A percentile compares a stretch with the other conserved stretches of the same genome.
These are phyloP conservation scores for Stagonosporopsis vannaccii DNA, from an alignment of 2,329 filamentous ascomycete genomes.

Conservation along the genomic window DNA sequence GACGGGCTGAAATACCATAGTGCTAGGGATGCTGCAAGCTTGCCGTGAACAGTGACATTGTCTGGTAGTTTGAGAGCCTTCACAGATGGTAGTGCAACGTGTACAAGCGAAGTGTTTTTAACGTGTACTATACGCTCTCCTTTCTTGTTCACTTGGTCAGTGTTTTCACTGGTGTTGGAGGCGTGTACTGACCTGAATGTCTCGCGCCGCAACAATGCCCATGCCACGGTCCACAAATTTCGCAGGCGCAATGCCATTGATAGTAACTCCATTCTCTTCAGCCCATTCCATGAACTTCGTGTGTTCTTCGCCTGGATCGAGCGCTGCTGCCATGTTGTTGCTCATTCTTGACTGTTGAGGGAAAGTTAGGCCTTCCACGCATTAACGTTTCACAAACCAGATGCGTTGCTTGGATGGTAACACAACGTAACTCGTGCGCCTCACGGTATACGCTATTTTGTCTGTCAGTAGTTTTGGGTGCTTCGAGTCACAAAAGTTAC, in stretches of 20 bases:
- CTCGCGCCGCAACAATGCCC: slow-evolving; percentile 75
- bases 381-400: neutral
- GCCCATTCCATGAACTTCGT: slow-evolving; percentile 74
- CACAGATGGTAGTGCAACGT: slow-evolving; percentile 64
- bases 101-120: slow-evolving; percentile 68
- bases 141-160: slow-evolving; percentile 54
- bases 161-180: neutral
- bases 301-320: slow-evolving; percentile 50
- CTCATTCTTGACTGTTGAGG: neutral
- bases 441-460: neutral
- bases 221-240: slow-evolving; percentile 76
- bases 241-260: slow-evolving; percentile 72
- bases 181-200: slow-evolving; percentile 64
- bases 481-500: slow-evolving; percentile 13
- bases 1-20: slow-evolving; percentile 50
- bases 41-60: slow-evolving; percentile 70
- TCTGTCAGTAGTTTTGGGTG: neutral
- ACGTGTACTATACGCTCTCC: slow-evolving; percentile 70
- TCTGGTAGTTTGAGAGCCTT: slow-evolving; percentile 58
- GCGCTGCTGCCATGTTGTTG: slow-evolving; percentile 40
- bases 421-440: neutral
- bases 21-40: slow-evolving; percentile 73
- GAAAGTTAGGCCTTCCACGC: neutral
- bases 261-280: slow-evolving; percentile 66
- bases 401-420: neutral